Evolutionary conservation across 257 asterid genomes (phyloP).

Genomic region (Fraxinus quadrangulata): DNA sequence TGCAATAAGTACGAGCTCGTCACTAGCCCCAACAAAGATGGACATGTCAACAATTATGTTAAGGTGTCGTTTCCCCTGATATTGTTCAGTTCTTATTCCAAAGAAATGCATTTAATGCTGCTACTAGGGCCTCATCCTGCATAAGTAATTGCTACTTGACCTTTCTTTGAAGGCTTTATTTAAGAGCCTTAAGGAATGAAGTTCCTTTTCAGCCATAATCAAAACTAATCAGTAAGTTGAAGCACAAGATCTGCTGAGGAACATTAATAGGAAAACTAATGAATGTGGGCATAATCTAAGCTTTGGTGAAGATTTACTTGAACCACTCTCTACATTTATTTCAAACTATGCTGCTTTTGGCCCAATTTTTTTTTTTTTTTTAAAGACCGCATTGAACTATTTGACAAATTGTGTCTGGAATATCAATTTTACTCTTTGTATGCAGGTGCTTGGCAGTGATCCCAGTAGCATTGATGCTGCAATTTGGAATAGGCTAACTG

Average conservation of each 20-base stretch:
- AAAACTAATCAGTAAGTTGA: not conserved
- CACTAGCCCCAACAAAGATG: constrained; percentile 72
- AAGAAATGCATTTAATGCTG: not conserved
- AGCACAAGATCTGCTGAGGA: not conserved
- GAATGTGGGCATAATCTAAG: not conserved
- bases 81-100: constrained; percentile 1
- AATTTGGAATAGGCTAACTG: constrained; percentile 55
- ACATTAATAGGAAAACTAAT: not conserved
- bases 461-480: constrained; percentile 48
- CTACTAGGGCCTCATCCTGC: not conserved
- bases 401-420: not conserved
- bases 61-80: constrained; percentile 38
- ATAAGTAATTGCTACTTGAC: not conserved
- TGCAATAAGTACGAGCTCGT: constrained; percentile 57
- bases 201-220: not conserved
- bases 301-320: not conserved
- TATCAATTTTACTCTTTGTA: not conserved
- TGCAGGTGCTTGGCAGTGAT: constrained; percentile 58
- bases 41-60: constrained; percentile 84
- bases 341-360: not conserved
- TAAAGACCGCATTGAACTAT: not conserved
- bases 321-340: not conserved
- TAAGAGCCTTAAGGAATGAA: not conserved
- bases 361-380: too few relatives aligned
- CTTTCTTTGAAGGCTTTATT: not conserved